Evolutionary conservation across 768 basidiomycete species (phyloP).

Genomic region (Lentinula sp.): DNA sequence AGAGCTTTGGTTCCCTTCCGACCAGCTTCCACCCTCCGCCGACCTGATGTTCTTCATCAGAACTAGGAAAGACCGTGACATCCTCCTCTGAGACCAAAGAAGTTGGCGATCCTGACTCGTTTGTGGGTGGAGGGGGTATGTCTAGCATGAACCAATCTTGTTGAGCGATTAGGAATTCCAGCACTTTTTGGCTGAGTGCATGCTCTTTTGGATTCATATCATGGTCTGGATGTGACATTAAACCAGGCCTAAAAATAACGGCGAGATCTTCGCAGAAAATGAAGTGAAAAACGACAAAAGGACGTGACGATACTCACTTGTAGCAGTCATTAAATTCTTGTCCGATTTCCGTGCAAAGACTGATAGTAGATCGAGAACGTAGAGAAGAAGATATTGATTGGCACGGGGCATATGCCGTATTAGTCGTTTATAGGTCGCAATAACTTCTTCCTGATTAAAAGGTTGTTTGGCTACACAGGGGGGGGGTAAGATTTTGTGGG

Average conservation of each 20-base stretch:
- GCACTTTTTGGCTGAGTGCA: constrained; percentile 79
- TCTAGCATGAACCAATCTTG: constrained; percentile 95
- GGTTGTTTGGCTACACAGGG: constrained; percentile 52
- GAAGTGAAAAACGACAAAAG: constrained; percentile 2
- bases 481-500: background rate
- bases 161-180: constrained; percentile 94
- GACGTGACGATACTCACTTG: constrained; percentile 52
- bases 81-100: constrained; percentile 29
- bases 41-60: constrained; percentile 42
- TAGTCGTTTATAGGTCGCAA: constrained; percentile 75
- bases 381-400: constrained; percentile 94
- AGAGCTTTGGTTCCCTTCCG: constrained; percentile 34
- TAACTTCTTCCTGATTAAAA: constrained; percentile 64
- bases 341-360: constrained; percentile 91
- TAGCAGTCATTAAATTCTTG: constrained; percentile 93
- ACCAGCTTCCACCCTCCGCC: constrained; percentile 53
- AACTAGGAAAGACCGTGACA: constrained; percentile 33
- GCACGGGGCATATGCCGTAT: constrained; percentile 81
- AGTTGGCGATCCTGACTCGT: constrained; percentile 17
- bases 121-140: constrained; percentile 61
- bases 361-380: constrained; percentile 91
- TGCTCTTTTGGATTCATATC: constrained; percentile 85
- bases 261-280: constrained; percentile 66
- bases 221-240: constrained; percentile 85
- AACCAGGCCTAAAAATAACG: constrained; percentile 93